Evolutionary conservation across 208 protist genomes (phyloP).

Genomic region (Cochliopodium minus): DNA sequence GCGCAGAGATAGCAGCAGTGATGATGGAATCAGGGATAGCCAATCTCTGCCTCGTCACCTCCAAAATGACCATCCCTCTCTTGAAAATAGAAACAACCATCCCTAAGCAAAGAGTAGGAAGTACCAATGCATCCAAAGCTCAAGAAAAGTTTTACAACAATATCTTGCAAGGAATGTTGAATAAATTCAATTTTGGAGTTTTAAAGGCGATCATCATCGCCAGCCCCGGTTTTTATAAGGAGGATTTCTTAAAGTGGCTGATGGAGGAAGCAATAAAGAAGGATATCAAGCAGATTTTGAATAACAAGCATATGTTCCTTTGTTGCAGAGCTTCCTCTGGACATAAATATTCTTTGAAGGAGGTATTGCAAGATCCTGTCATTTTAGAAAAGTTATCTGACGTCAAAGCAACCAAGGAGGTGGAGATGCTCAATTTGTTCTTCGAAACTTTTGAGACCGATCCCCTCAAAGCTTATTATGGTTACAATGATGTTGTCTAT

Average conservation of each 20-base stretch:
- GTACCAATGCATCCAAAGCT: conserved; percentile 34
- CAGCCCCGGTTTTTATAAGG: conserved; percentile 70
- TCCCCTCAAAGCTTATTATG: conserved; percentile 70
- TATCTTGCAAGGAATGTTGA: conserved; percentile 54
- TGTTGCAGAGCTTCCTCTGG: conserved; percentile 57
- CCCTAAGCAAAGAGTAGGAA: conserved; percentile 14
- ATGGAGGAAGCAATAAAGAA: conserved; percentile 22
- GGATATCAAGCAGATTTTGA: conserved; percentile 42
- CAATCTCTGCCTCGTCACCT: conserved; percentile 66
- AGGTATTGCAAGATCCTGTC: conserved; percentile 7
- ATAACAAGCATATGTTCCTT: conserved; percentile 69
- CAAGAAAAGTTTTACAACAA: conserved; percentile 69
- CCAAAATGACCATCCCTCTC: conserved; percentile 69
- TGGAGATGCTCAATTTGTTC: conserved; percentile 68
- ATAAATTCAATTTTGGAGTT: conserved; percentile 70
- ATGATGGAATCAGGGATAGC: conserved; percentile 77
- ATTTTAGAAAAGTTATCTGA: conserved; percentile 36
- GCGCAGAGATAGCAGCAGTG: conserved; percentile 70
- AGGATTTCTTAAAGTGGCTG: conserved; percentile 42
- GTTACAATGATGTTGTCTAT: conserved; percentile 52
- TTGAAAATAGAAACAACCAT: conserved; percentile 52
- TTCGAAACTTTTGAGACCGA: conserved; percentile 65
- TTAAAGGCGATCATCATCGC: conserved; percentile 78
- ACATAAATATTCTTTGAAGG: conserved; percentile 52
- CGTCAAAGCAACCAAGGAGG: conserved; percentile 66